Conservation (phyloP, 805 yeast species). For the Cephaloascus fragrans region DNA sequence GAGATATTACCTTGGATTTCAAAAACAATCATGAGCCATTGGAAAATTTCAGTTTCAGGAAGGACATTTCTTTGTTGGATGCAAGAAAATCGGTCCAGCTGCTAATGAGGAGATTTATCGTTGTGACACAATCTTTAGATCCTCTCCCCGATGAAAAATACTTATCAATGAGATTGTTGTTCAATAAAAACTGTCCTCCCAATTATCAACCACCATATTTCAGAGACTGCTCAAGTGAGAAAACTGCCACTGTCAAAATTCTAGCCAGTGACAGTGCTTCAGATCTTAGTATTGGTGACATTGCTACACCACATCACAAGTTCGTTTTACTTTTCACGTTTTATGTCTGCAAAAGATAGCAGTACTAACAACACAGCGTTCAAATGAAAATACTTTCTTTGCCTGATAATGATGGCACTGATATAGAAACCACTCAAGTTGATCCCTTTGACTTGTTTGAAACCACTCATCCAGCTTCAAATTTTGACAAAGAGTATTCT, state of each 20-base stretch:
- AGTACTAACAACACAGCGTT: slow-evolving; percentile 6
- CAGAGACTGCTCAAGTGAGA: slow-evolving; percentile 28
- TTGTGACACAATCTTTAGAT: slow-evolving; percentile 43
- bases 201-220: slow-evolving; percentile 40
- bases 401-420: slow-evolving; percentile 11
- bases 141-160: slow-evolving; percentile 38
- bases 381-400: slow-evolving; percentile 20
- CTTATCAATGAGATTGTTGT: slow-evolving; percentile 38
- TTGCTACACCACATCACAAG: slow-evolving; percentile 12
- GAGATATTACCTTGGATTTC: slow-evolving; percentile 5
- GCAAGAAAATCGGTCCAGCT: slow-evolving; percentile 37
- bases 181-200: slow-evolving; percentile 35
- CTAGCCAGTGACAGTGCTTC: slow-evolving; percentile 9
- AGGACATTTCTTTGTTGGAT: slow-evolving; percentile 13
- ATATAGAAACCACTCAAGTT: slow-evolving; percentile 5
- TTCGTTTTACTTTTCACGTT: background rate
- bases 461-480: too few species aligned
- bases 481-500: too few species aligned
- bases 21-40: slow-evolving; percentile 2
- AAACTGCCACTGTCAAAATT: slow-evolving; percentile 21
- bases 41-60: background rate
- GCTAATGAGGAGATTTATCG: slow-evolving; percentile 39
- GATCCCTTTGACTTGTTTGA: too few species aligned
- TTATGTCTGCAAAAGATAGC: background rate
- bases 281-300: slow-evolving; percentile 15